phyloP scores from a whole-genome alignment of 306 rosid genomes.

The Glycyrrhiza uralensis region DNA sequence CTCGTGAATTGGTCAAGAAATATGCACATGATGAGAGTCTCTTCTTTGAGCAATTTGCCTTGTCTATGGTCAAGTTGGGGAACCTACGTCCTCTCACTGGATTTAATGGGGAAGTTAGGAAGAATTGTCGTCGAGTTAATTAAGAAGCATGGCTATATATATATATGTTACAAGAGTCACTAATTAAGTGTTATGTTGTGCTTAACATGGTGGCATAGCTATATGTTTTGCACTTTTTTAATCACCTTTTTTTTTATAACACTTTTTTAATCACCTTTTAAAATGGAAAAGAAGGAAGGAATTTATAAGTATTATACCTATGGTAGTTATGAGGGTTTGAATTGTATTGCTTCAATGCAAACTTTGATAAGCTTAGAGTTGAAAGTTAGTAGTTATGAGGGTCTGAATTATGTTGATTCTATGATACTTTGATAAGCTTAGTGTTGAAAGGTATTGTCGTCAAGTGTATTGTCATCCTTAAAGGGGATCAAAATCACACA shows the following conservation, averaged over 20 bases:
- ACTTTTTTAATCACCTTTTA: background rate
- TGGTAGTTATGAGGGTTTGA: background rate
- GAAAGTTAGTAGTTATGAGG: background rate
- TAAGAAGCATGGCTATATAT: background rate
- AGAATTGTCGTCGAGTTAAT: constrained; percentile 60
- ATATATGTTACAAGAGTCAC: background rate
- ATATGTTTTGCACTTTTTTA: background rate
- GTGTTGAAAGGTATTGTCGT: background rate
- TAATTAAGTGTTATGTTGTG: background rate
- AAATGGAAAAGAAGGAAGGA: background rate
- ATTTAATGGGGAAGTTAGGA: constrained; percentile 65
- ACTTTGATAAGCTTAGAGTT: constrained; percentile 7
- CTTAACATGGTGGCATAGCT: background rate
- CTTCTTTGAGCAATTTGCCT: constrained; percentile 72
- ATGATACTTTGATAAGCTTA: background rate
- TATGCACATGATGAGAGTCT: constrained; percentile 57
- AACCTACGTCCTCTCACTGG: constrained; percentile 68
- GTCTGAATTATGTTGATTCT: background rate
- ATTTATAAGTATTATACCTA: background rate
- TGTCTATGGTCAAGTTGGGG: constrained; percentile 78
- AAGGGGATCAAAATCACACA: no score
- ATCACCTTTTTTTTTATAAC: no score
- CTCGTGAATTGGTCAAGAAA: constrained; percentile 48
- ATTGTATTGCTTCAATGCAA: background rate
- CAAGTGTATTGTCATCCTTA: no score